Conservation (phyloP, 2,329 filamentous ascomycete species). For the Venturiaceae sp. region DNA sequence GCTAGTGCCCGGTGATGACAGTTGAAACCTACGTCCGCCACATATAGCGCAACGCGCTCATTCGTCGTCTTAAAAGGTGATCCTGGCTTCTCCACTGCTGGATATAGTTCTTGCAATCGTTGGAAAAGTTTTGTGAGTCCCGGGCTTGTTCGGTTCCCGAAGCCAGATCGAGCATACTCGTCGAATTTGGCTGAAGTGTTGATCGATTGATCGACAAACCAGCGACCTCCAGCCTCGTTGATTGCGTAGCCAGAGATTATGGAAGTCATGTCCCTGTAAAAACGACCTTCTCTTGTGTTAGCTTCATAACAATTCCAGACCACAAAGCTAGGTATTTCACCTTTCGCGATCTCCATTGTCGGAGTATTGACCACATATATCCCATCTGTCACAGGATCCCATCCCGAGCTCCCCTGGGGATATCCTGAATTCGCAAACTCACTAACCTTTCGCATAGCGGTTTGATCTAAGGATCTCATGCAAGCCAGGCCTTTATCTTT, state of each 20-base stretch:
- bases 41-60: background rate
- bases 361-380: slow-evolving; percentile 2
- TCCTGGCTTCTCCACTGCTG: background rate
- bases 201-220: slow-evolving; percentile 1
- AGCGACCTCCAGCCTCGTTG: slow-evolving; percentile 1
- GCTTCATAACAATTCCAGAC: background rate
- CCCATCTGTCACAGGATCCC: slow-evolving; percentile 4
- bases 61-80: background rate
- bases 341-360: slow-evolving; percentile 1
- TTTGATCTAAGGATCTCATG: background rate
- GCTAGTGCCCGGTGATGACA: background rate
- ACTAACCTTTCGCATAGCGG: background rate
- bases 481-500: background rate
- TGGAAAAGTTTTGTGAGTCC: background rate
- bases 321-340: background rate
- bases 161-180: background rate
- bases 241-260: background rate
- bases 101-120: background rate
- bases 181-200: background rate
- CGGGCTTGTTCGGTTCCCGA: background rate
- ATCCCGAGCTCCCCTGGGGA: background rate
- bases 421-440: background rate
- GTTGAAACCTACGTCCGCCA: background rate
- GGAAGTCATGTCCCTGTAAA: slow-evolving; percentile 1
- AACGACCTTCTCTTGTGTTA: background rate